A percentile compares a stretch with the other conserved stretches of the same genome.
Evolutionary conservation across 2,329 filamentous ascomycete genomes (phyloP).

Genomic region (Cadophora sp.): DNA sequence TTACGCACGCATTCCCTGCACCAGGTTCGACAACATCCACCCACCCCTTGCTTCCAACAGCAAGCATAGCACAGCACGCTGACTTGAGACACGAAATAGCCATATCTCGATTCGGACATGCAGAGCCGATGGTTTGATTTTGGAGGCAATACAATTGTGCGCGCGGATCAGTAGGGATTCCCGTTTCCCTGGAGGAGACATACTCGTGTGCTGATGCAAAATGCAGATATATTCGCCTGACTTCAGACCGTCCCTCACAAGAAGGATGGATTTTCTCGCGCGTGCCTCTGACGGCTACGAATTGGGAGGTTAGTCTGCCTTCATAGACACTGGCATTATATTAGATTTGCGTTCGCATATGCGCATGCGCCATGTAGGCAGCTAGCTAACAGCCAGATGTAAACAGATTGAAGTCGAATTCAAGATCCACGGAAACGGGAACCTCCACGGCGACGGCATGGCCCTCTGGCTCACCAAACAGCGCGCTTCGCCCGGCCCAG

Average conservation of each 20-base stretch:
- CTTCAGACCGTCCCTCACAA: constrained; percentile 88
- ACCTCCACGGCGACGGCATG: constrained; percentile 94
- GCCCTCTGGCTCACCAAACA: constrained; percentile 98
- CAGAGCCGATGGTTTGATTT: constrained; percentile 99
- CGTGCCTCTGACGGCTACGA: constrained; percentile 93
- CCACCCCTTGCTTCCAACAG: constrained; percentile 13
- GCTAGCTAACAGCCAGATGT: background rate
- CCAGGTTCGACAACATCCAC: constrained; percentile 63
- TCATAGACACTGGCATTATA: background rate
- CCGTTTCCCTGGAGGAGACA: background rate
- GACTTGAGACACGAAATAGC: constrained; percentile 57
- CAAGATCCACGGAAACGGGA: constrained; percentile 86
- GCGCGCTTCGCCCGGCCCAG: constrained; percentile 78
- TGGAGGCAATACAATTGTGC: constrained; percentile 90
- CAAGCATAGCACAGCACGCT: constrained; percentile 10
- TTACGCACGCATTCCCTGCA: constrained; percentile 85
- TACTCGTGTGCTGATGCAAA: constrained; percentile 38
- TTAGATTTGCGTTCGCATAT: background rate
- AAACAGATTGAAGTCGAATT: constrained; percentile 86
- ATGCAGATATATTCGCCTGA: constrained; percentile 85
- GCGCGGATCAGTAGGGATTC: constrained; percentile 68
- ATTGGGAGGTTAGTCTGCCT: constrained; percentile 76
- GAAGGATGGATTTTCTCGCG: constrained; percentile 93
- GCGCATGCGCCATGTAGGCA: background rate
- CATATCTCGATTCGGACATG: constrained; percentile 97